phyloP scores from a whole-genome alignment of 208 protist genomes.

The Leishmania amazonensis region DNA sequence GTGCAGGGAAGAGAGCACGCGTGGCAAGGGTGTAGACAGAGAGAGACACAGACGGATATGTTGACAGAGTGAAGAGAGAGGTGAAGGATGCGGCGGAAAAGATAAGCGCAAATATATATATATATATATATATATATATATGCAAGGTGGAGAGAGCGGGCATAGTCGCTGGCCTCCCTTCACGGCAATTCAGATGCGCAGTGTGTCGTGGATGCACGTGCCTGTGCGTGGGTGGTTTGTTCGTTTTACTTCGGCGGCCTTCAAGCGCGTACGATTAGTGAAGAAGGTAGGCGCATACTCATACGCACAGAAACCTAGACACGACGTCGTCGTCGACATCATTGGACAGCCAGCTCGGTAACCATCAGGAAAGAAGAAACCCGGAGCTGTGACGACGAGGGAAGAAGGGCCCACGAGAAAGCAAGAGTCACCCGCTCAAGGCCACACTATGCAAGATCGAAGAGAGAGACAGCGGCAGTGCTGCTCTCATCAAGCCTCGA shows the following conservation, averaged over 20 bases:
- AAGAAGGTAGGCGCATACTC: background rate
- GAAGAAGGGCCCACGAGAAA: background rate
- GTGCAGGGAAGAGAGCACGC: background rate
- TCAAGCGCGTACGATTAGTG: background rate
- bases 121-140: no score
- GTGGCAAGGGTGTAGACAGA: background rate
- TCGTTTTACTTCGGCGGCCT: background rate
- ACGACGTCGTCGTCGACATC: background rate
- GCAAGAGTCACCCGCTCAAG: background rate
- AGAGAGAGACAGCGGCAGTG: background rate
- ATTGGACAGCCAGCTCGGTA: background rate
- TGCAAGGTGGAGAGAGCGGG: background rate
- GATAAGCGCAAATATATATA: background rate
- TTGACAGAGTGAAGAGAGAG: background rate
- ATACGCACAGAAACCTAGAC: background rate
- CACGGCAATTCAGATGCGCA: background rate
- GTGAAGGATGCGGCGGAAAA: background rate
- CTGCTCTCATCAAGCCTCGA: slow-evolving; percentile 33
- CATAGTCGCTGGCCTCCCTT: background rate
- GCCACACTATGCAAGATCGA: background rate
- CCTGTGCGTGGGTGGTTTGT: background rate
- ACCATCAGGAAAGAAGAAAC: background rate
- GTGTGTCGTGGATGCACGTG: background rate
- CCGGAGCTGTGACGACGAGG: background rate
- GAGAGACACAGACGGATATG: background rate